phyloP scores from a whole-genome alignment of 768 basidiomycete genomes.

The Austroboletus eburneus region DNA sequence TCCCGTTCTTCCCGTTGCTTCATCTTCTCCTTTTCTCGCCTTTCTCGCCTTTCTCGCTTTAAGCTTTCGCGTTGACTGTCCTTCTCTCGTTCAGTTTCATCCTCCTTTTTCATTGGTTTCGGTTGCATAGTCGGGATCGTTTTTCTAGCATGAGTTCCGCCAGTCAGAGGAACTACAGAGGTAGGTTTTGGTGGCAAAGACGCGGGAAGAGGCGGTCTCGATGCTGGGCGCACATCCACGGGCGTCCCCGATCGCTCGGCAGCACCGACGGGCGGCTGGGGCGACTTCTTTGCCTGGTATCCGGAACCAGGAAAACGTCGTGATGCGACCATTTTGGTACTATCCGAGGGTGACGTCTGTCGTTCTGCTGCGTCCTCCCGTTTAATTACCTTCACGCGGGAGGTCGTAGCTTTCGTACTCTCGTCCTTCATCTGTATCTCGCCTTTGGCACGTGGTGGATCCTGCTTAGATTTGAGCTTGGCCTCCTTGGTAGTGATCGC shows the following conservation, averaged over 20 bases:
- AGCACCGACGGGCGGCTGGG: slow-evolving; percentile 12
- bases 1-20: slow-evolving; percentile 22
- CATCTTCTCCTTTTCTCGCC: too few species aligned
- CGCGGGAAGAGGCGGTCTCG: slow-evolving; percentile 24
- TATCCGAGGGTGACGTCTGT: slow-evolving; percentile 16
- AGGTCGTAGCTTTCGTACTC: slow-evolving; percentile 25
- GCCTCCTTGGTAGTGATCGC: slow-evolving; percentile 43
- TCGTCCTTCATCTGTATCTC: slow-evolving; percentile 40
- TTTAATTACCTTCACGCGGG: slow-evolving; percentile 30
- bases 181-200: slow-evolving; percentile 35
- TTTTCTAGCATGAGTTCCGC: slow-evolving; percentile 27
- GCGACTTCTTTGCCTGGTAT: slow-evolving; percentile 36
- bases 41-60: slow-evolving; percentile 16
- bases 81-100: slow-evolving; percentile 24
- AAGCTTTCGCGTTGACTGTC: slow-evolving; percentile 27
- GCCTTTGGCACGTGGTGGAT: slow-evolving; percentile 29
- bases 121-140: slow-evolving; percentile 22
- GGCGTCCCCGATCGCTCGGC: slow-evolving; percentile 24
- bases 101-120: slow-evolving; percentile 20
- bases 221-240: slow-evolving; percentile 26
- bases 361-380: slow-evolving; percentile 23
- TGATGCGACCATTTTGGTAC: slow-evolving; percentile 18
- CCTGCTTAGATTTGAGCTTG: slow-evolving; percentile 37
- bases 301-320: slow-evolving; percentile 48
- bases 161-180: slow-evolving; percentile 18